Conservation (phyloP, 805 yeast species). For the Candida vartiovaarae region DNA sequence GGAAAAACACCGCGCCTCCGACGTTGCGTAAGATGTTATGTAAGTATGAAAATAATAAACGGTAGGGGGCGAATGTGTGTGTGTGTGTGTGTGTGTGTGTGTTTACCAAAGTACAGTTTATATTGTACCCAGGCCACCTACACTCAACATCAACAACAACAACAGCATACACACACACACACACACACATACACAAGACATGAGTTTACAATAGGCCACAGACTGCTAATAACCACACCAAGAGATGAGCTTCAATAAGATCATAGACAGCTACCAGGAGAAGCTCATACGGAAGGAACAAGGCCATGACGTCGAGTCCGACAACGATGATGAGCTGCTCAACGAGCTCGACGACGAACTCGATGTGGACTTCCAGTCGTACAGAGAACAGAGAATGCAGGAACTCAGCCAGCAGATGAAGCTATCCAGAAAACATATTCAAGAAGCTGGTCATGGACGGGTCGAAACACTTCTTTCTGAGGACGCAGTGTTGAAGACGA, state of each 20-base stretch:
- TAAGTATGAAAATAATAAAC: no score
- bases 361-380: slow-evolving; percentile 38
- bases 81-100: no score
- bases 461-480: slow-evolving; percentile 41
- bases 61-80: no score
- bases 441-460: slow-evolving; percentile 36
- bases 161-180: no score
- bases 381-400: slow-evolving; percentile 58
- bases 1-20: no score
- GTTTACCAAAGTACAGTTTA: no score
- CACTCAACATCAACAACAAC: no score
- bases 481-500: slow-evolving; percentile 46
- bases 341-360: slow-evolving; percentile 41
- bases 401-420: slow-evolving; percentile 42
- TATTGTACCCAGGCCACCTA: no score
- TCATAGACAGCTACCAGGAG: slow-evolving; percentile 33
- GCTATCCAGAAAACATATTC: slow-evolving; percentile 26
- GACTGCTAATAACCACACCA: not conserved
- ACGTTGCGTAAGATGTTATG: no score
- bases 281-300: slow-evolving; percentile 21
- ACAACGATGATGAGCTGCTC: slow-evolving; percentile 35
- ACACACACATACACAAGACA: no score
- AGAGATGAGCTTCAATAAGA: slow-evolving; percentile 2
- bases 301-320: slow-evolving; percentile 17
- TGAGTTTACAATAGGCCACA: no score